A percentile compares a stretch with the other conserved stretches of the same genome.
phyloP scores from a whole-genome alignment of 2,329 filamentous ascomycete species.

The Dactylellina sp. region DNA sequence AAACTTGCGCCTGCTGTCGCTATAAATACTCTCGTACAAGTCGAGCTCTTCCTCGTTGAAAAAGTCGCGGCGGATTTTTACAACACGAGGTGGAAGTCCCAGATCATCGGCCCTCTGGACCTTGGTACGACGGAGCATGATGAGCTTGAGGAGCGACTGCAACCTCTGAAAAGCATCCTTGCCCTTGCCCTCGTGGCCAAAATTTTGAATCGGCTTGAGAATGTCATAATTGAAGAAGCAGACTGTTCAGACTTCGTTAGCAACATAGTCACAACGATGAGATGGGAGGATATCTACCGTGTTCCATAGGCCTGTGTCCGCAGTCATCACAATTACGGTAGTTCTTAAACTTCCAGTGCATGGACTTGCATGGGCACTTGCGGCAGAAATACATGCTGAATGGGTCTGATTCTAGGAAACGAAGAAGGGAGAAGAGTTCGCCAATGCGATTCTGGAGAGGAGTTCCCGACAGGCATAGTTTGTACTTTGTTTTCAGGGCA shows the following conservation, averaged over 20 bases:
- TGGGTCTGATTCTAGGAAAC: conserved; percentile 87
- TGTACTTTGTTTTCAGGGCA: conserved; percentile 85
- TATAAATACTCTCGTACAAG: conserved; percentile 96
- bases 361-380: conserved; percentile 79
- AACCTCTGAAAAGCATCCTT: conserved; percentile 81
- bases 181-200: conserved; percentile 73
- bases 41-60: conserved; percentile 97
- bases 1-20: conserved; percentile 85
- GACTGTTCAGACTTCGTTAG: conserved; percentile 72
- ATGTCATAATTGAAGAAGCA: conserved; percentile 96
- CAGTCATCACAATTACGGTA: conserved; percentile 58
- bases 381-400: conserved; percentile 97
- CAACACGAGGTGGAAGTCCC: conserved; percentile 95
- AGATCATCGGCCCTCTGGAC: conserved; percentile 92
- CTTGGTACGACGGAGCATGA: conserved; percentile 96
- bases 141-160: conserved; percentile 86
- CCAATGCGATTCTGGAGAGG: conserved; percentile 97
- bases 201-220: conserved; percentile 80
- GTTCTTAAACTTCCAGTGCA: conserved; percentile 76
- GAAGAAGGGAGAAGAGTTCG: conserved; percentile 93
- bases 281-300: conserved; percentile 27
- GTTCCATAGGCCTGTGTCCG: conserved; percentile 59
- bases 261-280: conserved; percentile 52
- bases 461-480: conserved; percentile 95
- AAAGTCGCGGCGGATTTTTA: conserved; percentile 91